Evolutionary conservation across 1,284 basidiomycete species (phyloP), one percentile per base, ranked within the genome.

Genomic region (Apiotrichum porosum): DNA sequence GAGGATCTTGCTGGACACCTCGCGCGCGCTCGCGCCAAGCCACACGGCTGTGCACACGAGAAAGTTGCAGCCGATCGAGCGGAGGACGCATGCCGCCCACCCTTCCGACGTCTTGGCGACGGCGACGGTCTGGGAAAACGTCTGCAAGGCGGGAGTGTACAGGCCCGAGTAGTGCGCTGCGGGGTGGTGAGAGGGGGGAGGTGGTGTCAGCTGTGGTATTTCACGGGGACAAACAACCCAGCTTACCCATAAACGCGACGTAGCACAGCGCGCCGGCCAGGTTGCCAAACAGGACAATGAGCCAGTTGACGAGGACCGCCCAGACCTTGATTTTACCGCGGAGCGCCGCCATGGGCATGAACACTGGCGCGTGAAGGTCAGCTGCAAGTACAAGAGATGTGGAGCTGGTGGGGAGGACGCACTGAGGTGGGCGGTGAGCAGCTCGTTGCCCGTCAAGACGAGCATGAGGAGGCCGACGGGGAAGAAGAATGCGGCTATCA

Each of bases 51-150:
- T 57, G 51, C 65, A 66, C 22, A 73, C 70, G 15, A 72, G 52
- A 40, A 68, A 65, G 58, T 73, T 72, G 50, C 69, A 73, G 3
- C 71, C 69, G 41, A 73, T 72, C 9, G 60, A 68, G 3, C 70
- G 52, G 6, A 71, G 56, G 32, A 71, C 61, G 23, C 64, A 62
- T 9, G 63, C 28, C 0, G 57, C 60, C 60, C 58, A 44, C 3
- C 50, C 53, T 31, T 57, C 34, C 8, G 35, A 41, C 4, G 57
- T 64, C 49, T 63, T 66, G 44, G 47, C 37, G 24, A 57, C 49
- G 2, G 57, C 43, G 15, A 64, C 57, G 9, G 32, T 30, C 4
- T 42, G 32, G 3, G 61, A 52, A 35, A 42, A 55, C n/a, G 39
- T 51, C 31, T 58, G 42, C 26, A 61, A 35, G 3, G 49, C 52